These are phyloP conservation scores for Starmerella ratchasimensis DNA, from an alignment of 805 yeast species.

Conservation along the genomic window DNA sequence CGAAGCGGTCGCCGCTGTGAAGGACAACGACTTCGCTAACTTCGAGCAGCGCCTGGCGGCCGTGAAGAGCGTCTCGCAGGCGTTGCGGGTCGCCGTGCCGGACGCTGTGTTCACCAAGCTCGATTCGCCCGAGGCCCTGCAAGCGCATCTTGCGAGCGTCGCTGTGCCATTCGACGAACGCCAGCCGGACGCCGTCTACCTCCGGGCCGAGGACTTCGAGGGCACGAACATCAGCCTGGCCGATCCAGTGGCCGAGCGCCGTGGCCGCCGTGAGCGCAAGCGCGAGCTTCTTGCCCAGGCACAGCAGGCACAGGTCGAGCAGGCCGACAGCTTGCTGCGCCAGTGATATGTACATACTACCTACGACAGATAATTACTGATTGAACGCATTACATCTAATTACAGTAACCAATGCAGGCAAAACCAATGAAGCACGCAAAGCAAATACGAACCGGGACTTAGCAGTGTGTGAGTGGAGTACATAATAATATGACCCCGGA, in stretches of 20 bases:
- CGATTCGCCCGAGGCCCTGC: slow-evolving; percentile 31
- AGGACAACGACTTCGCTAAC: slow-evolving; percentile 24
- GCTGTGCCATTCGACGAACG: slow-evolving; percentile 41
- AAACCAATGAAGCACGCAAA: no score
- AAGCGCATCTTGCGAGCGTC: slow-evolving; percentile 29
- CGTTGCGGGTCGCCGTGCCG: slow-evolving; percentile 39
- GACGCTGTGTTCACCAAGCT: slow-evolving; percentile 37
- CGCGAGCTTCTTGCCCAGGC: slow-evolving; percentile 38
- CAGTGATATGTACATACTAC: slow-evolving; percentile 1
- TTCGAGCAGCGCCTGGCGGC: slow-evolving; percentile 37
- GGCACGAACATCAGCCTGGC: slow-evolving; percentile 38
- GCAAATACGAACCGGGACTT: no score
- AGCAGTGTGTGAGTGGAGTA: no score
- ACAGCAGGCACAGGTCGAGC: slow-evolving; percentile 24
- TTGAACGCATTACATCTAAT: no score
- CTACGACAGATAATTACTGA: no score
- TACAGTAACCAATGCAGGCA: no score
- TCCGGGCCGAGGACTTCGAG: slow-evolving; percentile 40
- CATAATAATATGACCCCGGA: no score
- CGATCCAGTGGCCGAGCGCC: slow-evolving; percentile 37
- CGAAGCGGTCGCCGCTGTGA: slow-evolving; percentile 5
- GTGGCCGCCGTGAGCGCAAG: slow-evolving; percentile 34
- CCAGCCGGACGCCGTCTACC: slow-evolving; percentile 61
- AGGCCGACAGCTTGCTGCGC: slow-evolving; percentile 18
- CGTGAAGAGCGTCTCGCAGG: slow-evolving; percentile 36